Evolutionary conservation across 2,329 filamentous ascomycete genomes (phyloP).

Genomic region (Anthostomella pinea): DNA sequence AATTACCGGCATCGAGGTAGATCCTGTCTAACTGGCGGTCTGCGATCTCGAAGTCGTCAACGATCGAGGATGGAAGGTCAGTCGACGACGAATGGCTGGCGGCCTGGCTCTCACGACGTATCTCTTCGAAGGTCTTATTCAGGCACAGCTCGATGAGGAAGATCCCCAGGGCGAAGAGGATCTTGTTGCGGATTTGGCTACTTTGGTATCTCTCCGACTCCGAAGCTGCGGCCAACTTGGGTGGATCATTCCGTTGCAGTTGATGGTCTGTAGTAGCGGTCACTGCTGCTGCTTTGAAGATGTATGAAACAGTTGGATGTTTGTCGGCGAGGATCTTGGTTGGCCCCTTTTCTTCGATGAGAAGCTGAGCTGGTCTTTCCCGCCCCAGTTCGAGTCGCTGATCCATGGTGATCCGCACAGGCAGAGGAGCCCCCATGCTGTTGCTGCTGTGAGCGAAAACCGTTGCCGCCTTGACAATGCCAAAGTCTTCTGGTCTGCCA

Average conservation of each 20-base stretch:
- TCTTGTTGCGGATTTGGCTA: slow-evolving; percentile 3
- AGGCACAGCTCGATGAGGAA: slow-evolving; percentile 7
- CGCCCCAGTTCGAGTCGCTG: not conserved
- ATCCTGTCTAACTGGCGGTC: not conserved
- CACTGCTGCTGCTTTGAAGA: not conserved
- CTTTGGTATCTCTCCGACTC: not conserved
- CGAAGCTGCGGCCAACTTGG: not conserved
- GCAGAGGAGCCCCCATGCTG: not conserved
- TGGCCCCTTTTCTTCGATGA: not conserved
- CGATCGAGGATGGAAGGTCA: not conserved
- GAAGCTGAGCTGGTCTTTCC: not conserved
- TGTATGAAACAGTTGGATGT: not conserved
- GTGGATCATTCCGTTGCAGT: too few species aligned
- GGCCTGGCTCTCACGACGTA: not conserved
- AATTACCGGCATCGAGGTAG: not conserved
- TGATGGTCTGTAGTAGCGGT: too few species aligned
- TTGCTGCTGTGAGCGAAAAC: slow-evolving; percentile 1
- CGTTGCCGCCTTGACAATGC: not conserved
- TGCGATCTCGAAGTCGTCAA: slow-evolving; percentile 1
- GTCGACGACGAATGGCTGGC: not conserved
- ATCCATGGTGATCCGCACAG: slow-evolving; percentile 1
- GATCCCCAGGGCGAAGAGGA: slow-evolving; percentile 5
- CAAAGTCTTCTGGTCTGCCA: not conserved
- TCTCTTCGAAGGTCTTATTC: slow-evolving; percentile 5
- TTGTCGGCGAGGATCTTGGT: not conserved